Conservation (phyloP, 75 land plant species). For the Selaginella moellendorffii region DNA sequence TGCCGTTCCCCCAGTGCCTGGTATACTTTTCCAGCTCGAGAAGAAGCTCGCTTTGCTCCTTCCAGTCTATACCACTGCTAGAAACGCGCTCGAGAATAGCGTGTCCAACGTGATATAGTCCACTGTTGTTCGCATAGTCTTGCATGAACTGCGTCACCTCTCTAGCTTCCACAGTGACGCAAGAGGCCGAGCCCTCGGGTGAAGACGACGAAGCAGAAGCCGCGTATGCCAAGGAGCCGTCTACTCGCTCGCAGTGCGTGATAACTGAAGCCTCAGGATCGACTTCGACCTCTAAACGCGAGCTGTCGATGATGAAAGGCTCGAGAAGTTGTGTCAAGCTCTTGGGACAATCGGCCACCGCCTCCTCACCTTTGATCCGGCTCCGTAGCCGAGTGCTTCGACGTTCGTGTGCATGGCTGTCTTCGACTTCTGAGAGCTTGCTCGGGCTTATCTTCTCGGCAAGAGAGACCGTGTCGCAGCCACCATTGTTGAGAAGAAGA, state of each 20-base stretch:
- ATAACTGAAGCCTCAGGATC: neutral
- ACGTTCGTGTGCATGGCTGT: too few relatives aligned
- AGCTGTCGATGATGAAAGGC: constrained; percentile 34
- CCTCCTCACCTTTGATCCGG: constrained; percentile 71
- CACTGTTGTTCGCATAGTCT: constrained; percentile 38
- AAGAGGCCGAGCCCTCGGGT: too few relatives aligned
- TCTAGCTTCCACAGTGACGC: neutral
- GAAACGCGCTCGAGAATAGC: constrained; percentile 55
- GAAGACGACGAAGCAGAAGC: constrained; percentile 5
- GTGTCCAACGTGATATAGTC: constrained; percentile 62
- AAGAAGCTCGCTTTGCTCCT: constrained; percentile 30
- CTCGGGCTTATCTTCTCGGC: constrained; percentile 77
- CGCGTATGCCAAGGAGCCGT: neutral
- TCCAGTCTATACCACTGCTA: constrained; percentile 19
- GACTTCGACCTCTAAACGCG: constrained; percentile 7
- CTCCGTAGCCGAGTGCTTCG: constrained; percentile 74
- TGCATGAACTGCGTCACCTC: constrained; percentile 43
- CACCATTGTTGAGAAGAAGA: too few relatives aligned
- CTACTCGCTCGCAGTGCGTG: neutral
- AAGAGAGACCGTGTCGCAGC: too few relatives aligned
- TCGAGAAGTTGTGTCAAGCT: constrained; percentile 37
- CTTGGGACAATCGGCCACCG: constrained; percentile 41
- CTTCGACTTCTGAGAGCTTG: too few relatives aligned
- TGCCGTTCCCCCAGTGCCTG: constrained; percentile 38
- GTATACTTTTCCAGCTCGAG: constrained; percentile 70